phyloP scores from a whole-genome alignment of 1,284 basidiomycete species.

The Cutaneotrichosporon sp. region DNA sequence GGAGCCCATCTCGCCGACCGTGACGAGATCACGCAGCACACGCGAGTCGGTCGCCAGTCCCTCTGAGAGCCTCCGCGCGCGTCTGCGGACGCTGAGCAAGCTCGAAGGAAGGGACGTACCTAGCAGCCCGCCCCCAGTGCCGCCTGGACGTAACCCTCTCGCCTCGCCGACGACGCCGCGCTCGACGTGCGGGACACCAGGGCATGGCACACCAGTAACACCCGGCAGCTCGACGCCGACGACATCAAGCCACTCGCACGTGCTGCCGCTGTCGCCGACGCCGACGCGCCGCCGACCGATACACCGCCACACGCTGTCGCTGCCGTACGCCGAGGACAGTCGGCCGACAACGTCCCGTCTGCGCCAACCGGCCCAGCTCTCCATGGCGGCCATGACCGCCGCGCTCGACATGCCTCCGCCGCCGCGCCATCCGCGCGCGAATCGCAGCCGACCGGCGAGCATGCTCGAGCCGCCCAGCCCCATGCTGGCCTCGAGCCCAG shows the following conservation, averaged over 20 bases:
- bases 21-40: neutral
- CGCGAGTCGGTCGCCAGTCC: slow-evolving; percentile 5
- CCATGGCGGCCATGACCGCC: slow-evolving; percentile 12
- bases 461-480: slow-evolving; percentile 7
- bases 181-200: slow-evolving; percentile 8
- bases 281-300: slow-evolving; percentile 8
- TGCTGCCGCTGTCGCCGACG: slow-evolving; percentile 12
- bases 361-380: slow-evolving; percentile 12
- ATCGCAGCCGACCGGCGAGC: slow-evolving; percentile 5
- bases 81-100: slow-evolving; percentile 11
- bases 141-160: neutral
- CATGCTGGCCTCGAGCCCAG: slow-evolving; percentile 5
- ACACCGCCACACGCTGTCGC: slow-evolving; percentile 3
- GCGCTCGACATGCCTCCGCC: neutral
- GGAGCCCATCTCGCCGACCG: slow-evolving; percentile 4
- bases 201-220: slow-evolving; percentile 6
- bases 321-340: neutral
- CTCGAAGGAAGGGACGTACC: slow-evolving; percentile 3
- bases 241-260: slow-evolving; percentile 1
- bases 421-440: neutral
- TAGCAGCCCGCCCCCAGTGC: neutral
- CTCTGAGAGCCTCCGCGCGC: slow-evolving; percentile 10
- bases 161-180: slow-evolving; percentile 11
- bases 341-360: slow-evolving; percentile 11
- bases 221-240: slow-evolving; percentile 16